Evolutionary conservation across 352 stramenopile species (phyloP).

Genomic region (Elongisporangium undulatum): DNA sequence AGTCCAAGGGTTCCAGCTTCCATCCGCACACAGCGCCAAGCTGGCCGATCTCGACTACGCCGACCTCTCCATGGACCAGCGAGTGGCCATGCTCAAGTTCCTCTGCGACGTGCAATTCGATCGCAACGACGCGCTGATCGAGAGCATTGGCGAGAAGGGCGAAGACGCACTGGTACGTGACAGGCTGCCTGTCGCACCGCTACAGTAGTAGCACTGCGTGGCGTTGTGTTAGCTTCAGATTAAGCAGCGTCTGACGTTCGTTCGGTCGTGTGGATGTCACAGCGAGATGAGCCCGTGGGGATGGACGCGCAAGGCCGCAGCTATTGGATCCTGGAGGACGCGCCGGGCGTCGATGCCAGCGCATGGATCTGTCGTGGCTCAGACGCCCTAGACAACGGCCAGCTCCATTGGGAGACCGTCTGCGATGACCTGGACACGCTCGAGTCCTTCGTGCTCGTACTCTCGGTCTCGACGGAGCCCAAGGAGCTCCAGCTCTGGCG

Average conservation of each 20-base stretch:
- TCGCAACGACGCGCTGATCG: conserved; percentile 47
- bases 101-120: conserved; percentile 67
- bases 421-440: conserved; percentile 47
- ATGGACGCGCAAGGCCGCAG: conserved; percentile 34
- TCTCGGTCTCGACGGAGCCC: conserved; percentile 46
- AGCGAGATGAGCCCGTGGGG: conserved; percentile 49
- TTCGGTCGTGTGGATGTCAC: conserved; percentile 2
- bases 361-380: conserved; percentile 61
- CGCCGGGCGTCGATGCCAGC: conserved; percentile 40
- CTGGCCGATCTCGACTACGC: conserved; percentile 5
- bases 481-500: conserved; percentile 56
- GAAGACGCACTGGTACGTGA: conserved; percentile 34
- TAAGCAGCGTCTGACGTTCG: not conserved
- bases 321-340: conserved; percentile 66
- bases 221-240: too few relatives aligned
- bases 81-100: conserved; percentile 49
- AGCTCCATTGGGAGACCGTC: conserved; percentile 57
- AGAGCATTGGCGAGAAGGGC: conserved; percentile 52
- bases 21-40: conserved; percentile 8
- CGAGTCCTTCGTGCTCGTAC: conserved; percentile 35
- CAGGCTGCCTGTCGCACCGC: not conserved
- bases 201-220: too few relatives aligned
- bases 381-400: conserved; percentile 7
- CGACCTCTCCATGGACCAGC: conserved; percentile 11
- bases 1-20: conserved; percentile 19